phyloP scores from a whole-genome alignment of 352 stramenopile genomes.

The Phytophthora podocarpi region DNA sequence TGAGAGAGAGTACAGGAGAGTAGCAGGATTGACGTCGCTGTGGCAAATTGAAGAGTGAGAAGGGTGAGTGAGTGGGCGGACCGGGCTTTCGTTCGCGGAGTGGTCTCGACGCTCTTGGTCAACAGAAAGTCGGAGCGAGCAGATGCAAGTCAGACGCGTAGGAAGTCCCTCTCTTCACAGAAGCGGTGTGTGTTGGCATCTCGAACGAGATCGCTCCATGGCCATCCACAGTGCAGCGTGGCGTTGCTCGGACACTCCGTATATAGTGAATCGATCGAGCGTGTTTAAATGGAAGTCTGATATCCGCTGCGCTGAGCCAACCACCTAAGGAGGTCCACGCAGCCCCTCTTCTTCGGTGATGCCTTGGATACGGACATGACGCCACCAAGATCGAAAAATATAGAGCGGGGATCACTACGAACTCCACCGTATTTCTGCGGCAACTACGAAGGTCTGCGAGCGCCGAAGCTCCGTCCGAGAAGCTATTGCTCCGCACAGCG shows the following conservation, averaged over 20 bases:
- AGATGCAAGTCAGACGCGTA: slow-evolving; percentile 25
- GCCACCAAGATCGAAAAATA: slow-evolving; percentile 26
- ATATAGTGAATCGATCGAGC: slow-evolving; percentile 1
- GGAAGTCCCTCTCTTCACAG: slow-evolving; percentile 33
- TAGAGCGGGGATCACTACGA: slow-evolving; percentile 8
- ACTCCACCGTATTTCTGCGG: slow-evolving; percentile 8
- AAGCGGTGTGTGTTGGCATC: slow-evolving; percentile 6
- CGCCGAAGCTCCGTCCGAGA: neutral
- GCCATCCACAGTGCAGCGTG: slow-evolving; percentile 30
- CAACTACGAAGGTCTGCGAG: neutral
- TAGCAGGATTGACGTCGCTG: slow-evolving; percentile 20
- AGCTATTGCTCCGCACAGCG: neutral
- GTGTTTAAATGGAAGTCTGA: slow-evolving; percentile 12
- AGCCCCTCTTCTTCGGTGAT: slow-evolving; percentile 18
- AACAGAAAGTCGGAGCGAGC: slow-evolving; percentile 11
- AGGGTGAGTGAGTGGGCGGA: no score
- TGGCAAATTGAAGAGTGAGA: slow-evolving; percentile 36
- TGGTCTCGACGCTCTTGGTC: slow-evolving; percentile 4
- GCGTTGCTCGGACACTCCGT: slow-evolving; percentile 2
- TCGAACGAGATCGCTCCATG: slow-evolving; percentile 18
- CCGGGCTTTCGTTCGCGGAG: slow-evolving; percentile 16
- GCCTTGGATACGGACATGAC: slow-evolving; percentile 17
- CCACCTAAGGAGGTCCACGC: neutral
- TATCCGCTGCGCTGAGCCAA: slow-evolving; percentile 18
- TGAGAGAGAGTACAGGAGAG: slow-evolving; percentile 14